Conservation (phyloP, 73 alveolate genomes). For the Blepharisma japonicum region DNA sequence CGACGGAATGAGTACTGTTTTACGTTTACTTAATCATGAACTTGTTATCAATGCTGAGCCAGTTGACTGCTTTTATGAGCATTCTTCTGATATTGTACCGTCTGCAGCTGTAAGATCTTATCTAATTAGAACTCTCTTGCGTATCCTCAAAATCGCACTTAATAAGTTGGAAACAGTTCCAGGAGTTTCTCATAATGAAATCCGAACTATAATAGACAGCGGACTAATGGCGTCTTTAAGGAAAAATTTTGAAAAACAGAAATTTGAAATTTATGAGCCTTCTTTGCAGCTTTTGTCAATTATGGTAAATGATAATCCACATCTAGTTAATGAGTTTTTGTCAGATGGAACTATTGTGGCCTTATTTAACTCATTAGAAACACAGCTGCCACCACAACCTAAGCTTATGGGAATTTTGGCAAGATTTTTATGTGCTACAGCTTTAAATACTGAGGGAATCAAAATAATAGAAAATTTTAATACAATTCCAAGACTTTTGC, state of each 20-base stretch:
- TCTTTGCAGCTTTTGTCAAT: background rate
- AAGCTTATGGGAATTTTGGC: conserved; percentile 4
- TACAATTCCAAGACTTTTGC: background rate
- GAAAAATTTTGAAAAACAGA: background rate
- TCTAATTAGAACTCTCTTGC: conserved; percentile 16
- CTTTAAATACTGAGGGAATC: background rate
- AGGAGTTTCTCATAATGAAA: background rate
- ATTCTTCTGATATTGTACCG: too few relatives aligned
- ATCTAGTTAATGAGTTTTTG: background rate
- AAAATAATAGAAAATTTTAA: background rate
- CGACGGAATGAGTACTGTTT: background rate
- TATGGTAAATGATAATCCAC: background rate
- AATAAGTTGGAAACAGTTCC: conserved; percentile 6
- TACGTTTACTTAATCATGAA: background rate
- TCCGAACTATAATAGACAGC: background rate
- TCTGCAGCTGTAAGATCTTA: background rate
- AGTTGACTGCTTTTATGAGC: too few relatives aligned
- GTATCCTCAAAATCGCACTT: conserved; percentile 10
- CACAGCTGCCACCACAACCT: background rate
- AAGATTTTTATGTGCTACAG: conserved; percentile 14
- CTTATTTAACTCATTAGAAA: background rate
- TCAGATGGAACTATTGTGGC: background rate
- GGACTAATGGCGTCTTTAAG: background rate
- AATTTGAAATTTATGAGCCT: conserved; percentile 1
- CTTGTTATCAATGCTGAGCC: background rate